A percentile compares a stretch with the other conserved stretches of the same genome.
These are phyloP conservation scores for Podaxis sp. DNA, from an alignment of 768 basidiomycete genomes.

Conservation along the genomic window DNA sequence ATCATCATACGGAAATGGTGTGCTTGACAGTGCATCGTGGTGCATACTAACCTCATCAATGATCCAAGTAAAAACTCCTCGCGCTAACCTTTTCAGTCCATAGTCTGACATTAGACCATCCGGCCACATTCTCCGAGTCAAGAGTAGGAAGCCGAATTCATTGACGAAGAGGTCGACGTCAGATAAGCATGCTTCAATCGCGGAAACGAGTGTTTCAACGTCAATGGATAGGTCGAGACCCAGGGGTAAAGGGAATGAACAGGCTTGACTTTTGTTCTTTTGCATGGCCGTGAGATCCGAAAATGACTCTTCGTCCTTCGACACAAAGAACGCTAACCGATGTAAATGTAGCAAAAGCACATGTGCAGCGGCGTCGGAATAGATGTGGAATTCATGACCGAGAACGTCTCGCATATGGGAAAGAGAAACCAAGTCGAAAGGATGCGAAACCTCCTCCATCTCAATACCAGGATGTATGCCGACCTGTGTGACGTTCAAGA, in stretches of 20 bases:
- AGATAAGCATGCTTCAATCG: slow-evolving; percentile 65
- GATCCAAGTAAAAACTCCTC: slow-evolving; percentile 63
- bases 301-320: slow-evolving; percentile 32
- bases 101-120: slow-evolving; percentile 70
- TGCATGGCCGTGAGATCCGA: slow-evolving; percentile 29
- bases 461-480: slow-evolving; percentile 18
- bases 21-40: background rate
- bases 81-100: slow-evolving; percentile 56
- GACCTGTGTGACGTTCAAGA: slow-evolving; percentile 38
- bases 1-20: background rate
- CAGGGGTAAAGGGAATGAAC: slow-evolving; percentile 64
- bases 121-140: slow-evolving; percentile 72
- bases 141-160: slow-evolving; percentile 66
- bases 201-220: slow-evolving; percentile 67
- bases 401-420: slow-evolving; percentile 59
- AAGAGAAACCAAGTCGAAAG: slow-evolving; percentile 56
- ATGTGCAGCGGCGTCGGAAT: slow-evolving; percentile 46
- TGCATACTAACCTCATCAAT: slow-evolving; percentile 53
- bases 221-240: slow-evolving; percentile 67
- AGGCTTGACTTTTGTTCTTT: slow-evolving; percentile 31
- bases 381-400: slow-evolving; percentile 52
- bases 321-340: slow-evolving; percentile 57
- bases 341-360: slow-evolving; percentile 56
- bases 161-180: slow-evolving; percentile 72
- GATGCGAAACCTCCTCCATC: slow-evolving; percentile 27